These are phyloP conservation scores for Lablab purpureus DNA, from an alignment of 306 rosid species.

Conservation along the genomic window DNA sequence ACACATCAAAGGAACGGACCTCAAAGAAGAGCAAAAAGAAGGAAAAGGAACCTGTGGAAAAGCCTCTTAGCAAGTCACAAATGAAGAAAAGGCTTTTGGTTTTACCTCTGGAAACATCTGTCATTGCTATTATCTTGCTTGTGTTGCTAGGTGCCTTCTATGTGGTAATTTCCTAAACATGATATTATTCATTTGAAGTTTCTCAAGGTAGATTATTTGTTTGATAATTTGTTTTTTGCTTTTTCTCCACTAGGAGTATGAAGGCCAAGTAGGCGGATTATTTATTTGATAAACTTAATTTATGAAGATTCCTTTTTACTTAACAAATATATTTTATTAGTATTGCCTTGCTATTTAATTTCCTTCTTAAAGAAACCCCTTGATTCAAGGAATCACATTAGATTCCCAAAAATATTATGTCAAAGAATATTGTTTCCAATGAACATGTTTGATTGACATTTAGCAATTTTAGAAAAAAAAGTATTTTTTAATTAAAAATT, in stretches of 20 bases:
- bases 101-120: conserved; percentile 88
- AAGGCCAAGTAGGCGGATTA: background rate
- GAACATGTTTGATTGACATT: background rate
- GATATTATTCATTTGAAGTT: conserved; percentile 35
- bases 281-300: background rate
- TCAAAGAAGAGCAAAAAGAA: conserved; percentile 78
- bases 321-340: background rate
- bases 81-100: conserved; percentile 87
- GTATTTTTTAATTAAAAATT: background rate
- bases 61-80: conserved; percentile 71
- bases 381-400: background rate
- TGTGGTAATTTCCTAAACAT: conserved; percentile 75
- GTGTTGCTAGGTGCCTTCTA: conserved; percentile 94
- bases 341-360: conserved; percentile 22
- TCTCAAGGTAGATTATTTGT: conserved; percentile 32
- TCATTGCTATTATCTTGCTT: conserved; percentile 82
- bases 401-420: background rate
- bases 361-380: conserved; percentile 6
- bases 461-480: background rate
- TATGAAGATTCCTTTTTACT: conserved; percentile 24
- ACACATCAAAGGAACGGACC: conserved; percentile 76
- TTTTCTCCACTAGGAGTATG: conserved; percentile 26
- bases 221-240: background rate
- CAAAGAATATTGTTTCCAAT: background rate
- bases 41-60: conserved; percentile 84